phyloP scores from a whole-genome alignment of 257 asterid genomes.

The Solanum pennellii region DNA sequence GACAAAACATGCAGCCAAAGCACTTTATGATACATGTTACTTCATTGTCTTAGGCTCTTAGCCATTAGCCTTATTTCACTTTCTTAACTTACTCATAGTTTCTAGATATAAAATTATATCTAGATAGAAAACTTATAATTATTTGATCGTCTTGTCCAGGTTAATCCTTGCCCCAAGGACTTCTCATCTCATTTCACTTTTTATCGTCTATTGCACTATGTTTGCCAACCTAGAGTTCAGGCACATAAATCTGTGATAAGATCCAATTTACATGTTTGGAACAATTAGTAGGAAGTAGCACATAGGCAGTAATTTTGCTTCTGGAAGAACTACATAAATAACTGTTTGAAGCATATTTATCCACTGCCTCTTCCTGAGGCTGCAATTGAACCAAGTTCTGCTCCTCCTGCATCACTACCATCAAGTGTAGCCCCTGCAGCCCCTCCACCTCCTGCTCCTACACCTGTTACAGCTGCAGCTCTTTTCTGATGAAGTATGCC shows the following conservation, averaged over 20 bases:
- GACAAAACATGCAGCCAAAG: neutral
- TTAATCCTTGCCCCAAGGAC: neutral
- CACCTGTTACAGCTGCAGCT: conserved; percentile 39
- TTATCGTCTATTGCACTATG: neutral
- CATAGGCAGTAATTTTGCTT: conserved; percentile 90
- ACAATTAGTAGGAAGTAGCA: conserved; percentile 62
- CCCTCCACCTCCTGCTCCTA: conserved; percentile 21
- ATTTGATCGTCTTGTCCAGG: neutral
- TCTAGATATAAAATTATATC: too few relatives aligned
- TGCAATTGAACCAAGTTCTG: conserved; percentile 27
- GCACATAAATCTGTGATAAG: neutral
- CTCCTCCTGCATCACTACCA: conserved; percentile 40
- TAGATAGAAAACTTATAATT: neutral
- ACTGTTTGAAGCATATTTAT: conserved; percentile 86
- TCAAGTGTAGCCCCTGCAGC: conserved; percentile 17
- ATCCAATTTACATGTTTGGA: conserved; percentile 6
- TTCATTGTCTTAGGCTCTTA: neutral
- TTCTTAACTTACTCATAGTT: neutral
- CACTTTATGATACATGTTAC: neutral
- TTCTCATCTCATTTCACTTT: neutral
- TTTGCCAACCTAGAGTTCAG: neutral
- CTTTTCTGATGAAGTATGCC: conserved; percentile 62
- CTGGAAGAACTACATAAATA: conserved; percentile 91
- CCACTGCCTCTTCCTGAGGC: conserved; percentile 84
- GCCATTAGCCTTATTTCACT: neutral